phyloP scores from a whole-genome alignment of 2,329 filamentous ascomycete species.

The Ophiosphaerella herpotricha region DNA sequence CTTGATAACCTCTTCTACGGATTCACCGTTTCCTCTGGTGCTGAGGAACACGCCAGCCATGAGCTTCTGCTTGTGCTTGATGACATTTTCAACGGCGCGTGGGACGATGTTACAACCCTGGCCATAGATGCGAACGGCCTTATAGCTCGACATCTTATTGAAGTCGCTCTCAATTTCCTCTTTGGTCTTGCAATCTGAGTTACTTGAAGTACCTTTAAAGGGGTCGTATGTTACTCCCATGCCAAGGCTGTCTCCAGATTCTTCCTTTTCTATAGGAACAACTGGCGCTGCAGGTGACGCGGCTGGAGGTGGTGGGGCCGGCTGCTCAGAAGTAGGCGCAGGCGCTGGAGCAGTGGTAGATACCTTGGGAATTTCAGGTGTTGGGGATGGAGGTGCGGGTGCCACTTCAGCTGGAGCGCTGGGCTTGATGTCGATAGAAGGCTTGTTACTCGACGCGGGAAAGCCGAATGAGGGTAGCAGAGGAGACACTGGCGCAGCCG shows the following conservation, averaged over 20 bases:
- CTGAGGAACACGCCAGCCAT: conserved; percentile 77
- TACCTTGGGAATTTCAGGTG: neutral
- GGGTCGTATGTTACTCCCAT: conserved; percentile 43
- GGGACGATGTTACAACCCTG: conserved; percentile 76
- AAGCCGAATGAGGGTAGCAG: conserved; percentile 11
- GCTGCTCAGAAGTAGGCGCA: conserved; percentile 6
- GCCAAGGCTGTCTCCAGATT: conserved; percentile 17
- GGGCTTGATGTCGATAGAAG: neutral
- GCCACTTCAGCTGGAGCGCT: neutral
- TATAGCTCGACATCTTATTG: conserved; percentile 61
- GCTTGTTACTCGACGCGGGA: conserved; percentile 4
- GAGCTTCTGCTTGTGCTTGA: conserved; percentile 68
- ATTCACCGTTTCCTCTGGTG: conserved; percentile 47
- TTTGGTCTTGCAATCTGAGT: conserved; percentile 65
- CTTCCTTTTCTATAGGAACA: conserved; percentile 1
- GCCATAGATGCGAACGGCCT: conserved; percentile 75
- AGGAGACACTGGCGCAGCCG: conserved; percentile 5
- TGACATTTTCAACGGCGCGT: conserved; percentile 66
- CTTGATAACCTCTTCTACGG: conserved; percentile 57
- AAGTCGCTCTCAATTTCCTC: conserved; percentile 69
- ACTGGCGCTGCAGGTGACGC: conserved; percentile 1
- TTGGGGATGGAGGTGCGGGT: neutral
- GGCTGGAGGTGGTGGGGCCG: conserved; percentile 10
- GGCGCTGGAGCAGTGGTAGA: conserved; percentile 3
- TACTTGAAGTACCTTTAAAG: conserved; percentile 23